Evolutionary conservation across 2,329 filamentous ascomycete genomes (phyloP).

Genomic region (Phialophora macrospora): DNA sequence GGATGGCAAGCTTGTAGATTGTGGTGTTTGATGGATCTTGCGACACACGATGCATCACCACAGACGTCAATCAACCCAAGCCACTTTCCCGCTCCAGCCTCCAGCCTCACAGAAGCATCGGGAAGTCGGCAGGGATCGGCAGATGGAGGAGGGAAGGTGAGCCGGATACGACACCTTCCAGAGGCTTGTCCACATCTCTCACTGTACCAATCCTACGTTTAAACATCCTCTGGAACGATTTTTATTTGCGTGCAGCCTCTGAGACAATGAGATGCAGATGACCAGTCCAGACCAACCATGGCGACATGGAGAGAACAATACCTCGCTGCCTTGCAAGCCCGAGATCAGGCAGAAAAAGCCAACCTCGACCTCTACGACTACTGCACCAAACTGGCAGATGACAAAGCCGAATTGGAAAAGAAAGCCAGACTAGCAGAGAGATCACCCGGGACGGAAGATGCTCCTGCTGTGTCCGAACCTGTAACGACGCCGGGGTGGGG

Average conservation of each 20-base stretch:
- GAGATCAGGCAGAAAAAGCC: conserved; percentile 70
- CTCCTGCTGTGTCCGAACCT: conserved; percentile 9
- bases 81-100: conserved; percentile 4
- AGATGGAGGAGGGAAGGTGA: conserved; percentile 19
- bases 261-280: conserved; percentile 22
- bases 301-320: conserved; percentile 83
- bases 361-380: conserved; percentile 74
- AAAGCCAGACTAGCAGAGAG: conserved; percentile 18
- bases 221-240: not conserved
- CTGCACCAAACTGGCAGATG: conserved; percentile 54
- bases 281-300: conserved; percentile 47
- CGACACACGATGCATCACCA: conserved; percentile 5
- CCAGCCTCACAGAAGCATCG: conserved; percentile 6
- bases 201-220: not conserved
- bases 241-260: not conserved
- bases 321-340: conserved; percentile 71
- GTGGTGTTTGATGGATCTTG: conserved; percentile 2
- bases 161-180: conserved; percentile 17
- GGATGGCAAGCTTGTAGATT: not conserved
- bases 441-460: conserved; percentile 42
- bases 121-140: not conserved
- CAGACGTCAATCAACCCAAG: conserved; percentile 4
- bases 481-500: conserved; percentile 18
- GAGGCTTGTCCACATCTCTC: conserved; percentile 12
- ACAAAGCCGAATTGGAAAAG: conserved; percentile 35